Conservation (phyloP, 352 stramenopile species). For the Elongisporangium senticosum region DNA sequence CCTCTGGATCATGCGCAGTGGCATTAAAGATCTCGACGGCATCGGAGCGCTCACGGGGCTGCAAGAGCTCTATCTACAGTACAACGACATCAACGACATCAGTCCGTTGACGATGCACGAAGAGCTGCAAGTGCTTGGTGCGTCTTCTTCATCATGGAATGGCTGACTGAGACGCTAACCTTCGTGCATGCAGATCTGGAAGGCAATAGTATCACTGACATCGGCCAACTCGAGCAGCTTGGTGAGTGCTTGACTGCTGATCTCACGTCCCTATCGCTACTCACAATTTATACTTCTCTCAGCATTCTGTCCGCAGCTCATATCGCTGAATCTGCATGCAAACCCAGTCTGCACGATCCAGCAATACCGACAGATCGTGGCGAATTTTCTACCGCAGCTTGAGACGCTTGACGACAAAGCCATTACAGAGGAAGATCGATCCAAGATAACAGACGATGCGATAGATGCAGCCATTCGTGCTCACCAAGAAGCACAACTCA, state of each 20-base stretch:
- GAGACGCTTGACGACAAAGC: constrained; percentile 42
- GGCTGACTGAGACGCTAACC: not conserved
- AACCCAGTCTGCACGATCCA: constrained; percentile 63
- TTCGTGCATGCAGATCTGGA: constrained; percentile 42
- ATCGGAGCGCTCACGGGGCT: constrained; percentile 77
- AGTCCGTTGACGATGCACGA: constrained; percentile 84
- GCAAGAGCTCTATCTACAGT: constrained; percentile 66
- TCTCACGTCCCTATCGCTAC: not conserved
- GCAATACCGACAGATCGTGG: constrained; percentile 60
- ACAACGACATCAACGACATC: constrained; percentile 79
- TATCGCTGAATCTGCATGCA: constrained; percentile 42
- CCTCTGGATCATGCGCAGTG: constrained; percentile 59
- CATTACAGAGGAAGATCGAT: constrained; percentile 29
- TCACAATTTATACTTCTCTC: constrained; percentile 1
- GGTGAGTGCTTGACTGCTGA: constrained; percentile 18
- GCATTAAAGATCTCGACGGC: constrained; percentile 77
- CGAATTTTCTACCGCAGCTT: constrained; percentile 71
- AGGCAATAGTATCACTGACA: constrained; percentile 62
- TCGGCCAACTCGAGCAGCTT: constrained; percentile 75
- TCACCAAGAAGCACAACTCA: constrained; percentile 12
- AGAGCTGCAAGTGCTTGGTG: constrained; percentile 69
- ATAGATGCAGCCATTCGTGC: constrained; percentile 43
- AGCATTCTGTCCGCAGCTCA: constrained; percentile 68
- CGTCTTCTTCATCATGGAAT: constrained; percentile 4
- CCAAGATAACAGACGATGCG: constrained; percentile 37